Base-by-base conservation (phyloP, 2,329 filamentous ascomycete species). In the Talaromyces islandicus region DNA sequence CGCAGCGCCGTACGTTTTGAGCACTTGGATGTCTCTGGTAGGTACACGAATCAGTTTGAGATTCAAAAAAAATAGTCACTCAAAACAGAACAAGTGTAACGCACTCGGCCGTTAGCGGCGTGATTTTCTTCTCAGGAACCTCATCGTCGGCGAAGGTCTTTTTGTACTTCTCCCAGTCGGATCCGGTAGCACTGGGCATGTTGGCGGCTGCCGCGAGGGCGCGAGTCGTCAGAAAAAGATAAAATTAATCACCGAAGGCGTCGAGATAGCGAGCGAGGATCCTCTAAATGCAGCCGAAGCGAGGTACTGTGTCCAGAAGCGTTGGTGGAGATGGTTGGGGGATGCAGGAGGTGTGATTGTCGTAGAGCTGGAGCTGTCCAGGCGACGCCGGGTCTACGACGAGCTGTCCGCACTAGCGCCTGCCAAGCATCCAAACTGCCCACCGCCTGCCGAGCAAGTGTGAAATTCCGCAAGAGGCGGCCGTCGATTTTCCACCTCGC, bases 81-180 rank as follows among this genome's bases (percentile, higher is more conserved):
- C n/a, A 24, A 32, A 11, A 35, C 19, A 12, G 14, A 27, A 11
- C 4, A 7, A 55, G 24, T 17, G 9, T 29, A 35, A 81, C 89
- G 67, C 84, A 97, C 93, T 97, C 94, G 81, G 97, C 94, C 68
- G 92, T 89, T 64, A 99, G 82, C 66, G 94, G 94, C 62, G 92
- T 93, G 74, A 99, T 99, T 86, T 99, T 99, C 88, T 99, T 99
- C 85, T 99, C 94, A 76, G 96, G 92, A 77, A 92, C 83, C 77
- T 97, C 94, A 71, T 99, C 94, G 73, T 99, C 94, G 73, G 89
- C 93, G 74, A 91, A 99, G 74, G 88, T 92, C 85, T 97, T 97
- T 81, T 90, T 86, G 84, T 96, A 97, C 83, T 97, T 97, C 85
- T 99, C 94, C 94, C 94, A 99, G 85, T 86, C 91, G 78, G 84